phyloP scores from a whole-genome alignment of 768 basidiomycete genomes.

The Termitomyces sp. region DNA sequence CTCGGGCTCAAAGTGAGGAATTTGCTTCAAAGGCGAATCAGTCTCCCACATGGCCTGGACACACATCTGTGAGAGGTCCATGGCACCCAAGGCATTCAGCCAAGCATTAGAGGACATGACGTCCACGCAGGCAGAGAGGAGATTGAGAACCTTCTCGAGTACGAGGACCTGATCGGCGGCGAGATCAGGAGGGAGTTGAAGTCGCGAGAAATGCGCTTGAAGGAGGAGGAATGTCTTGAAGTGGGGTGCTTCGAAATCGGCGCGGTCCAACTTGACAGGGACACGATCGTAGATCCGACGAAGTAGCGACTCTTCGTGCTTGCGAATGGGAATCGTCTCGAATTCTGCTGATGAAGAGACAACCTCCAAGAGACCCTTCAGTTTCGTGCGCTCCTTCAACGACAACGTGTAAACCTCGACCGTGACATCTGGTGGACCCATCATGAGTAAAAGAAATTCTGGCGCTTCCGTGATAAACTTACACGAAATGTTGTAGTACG shows the following conservation, averaged over 20 bases:
- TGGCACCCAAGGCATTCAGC: slow-evolving; percentile 90
- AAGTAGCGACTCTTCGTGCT: slow-evolving; percentile 83
- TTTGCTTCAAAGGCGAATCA: slow-evolving; percentile 91
- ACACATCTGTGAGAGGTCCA: slow-evolving; percentile 99
- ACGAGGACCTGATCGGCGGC: slow-evolving; percentile 87
- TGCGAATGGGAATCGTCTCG: slow-evolving; percentile 89
- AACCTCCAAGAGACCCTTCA: slow-evolving; percentile 94
- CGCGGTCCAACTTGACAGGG: slow-evolving; percentile 83
- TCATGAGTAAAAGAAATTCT: slow-evolving; percentile 9
- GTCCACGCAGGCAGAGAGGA: slow-evolving; percentile 92
- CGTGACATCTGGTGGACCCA: slow-evolving; percentile 63
- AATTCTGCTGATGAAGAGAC: slow-evolving; percentile 97
- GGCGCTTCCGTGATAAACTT: slow-evolving; percentile 19
- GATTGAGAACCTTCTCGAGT: slow-evolving; percentile 84
- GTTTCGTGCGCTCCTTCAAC: slow-evolving; percentile 92
- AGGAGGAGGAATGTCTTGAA: slow-evolving; percentile 98
- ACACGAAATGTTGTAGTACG: slow-evolving; percentile 94
- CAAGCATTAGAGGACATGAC: slow-evolving; percentile 98
- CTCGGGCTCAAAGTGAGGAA: slow-evolving; percentile 93
- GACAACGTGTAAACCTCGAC: slow-evolving; percentile 97
- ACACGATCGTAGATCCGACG: slow-evolving; percentile 93
- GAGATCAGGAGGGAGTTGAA: slow-evolving; percentile 89
- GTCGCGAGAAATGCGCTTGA: slow-evolving; percentile 93
- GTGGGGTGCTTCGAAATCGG: slow-evolving; percentile 89
- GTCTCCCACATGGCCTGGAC: slow-evolving; percentile 98